phyloP scores from a whole-genome alignment of 257 asterid species.

The Gentiana macrophylla region DNA sequence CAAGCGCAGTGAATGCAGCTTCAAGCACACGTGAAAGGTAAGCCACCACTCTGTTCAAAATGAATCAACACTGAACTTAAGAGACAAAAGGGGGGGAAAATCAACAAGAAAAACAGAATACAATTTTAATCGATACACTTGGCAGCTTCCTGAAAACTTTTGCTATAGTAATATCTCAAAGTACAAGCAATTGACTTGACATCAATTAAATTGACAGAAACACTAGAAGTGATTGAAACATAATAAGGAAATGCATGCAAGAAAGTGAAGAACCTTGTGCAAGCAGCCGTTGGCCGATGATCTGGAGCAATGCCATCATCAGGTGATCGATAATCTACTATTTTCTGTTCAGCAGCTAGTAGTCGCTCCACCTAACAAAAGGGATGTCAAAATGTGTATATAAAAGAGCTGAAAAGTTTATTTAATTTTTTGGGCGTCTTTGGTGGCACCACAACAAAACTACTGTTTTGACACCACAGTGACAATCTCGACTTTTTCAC shows the following conservation, averaged over 20 bases:
- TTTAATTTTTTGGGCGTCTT: no score
- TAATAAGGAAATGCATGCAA: neutral
- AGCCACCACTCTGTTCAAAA: slow-evolving; percentile 68
- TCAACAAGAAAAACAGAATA: neutral
- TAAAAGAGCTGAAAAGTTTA: no score
- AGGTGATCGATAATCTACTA: slow-evolving; percentile 80
- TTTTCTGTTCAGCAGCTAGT: slow-evolving; percentile 90
- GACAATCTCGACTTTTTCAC: no score
- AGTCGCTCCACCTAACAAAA: slow-evolving; percentile 67
- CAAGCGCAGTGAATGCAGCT: slow-evolving; percentile 94
- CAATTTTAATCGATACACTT: neutral
- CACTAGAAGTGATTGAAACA: neutral
- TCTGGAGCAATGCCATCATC: slow-evolving; percentile 93
- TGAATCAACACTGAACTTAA: slow-evolving; percentile 15
- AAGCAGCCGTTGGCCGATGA: slow-evolving; percentile 93
- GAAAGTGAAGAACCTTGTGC: slow-evolving; percentile 53
- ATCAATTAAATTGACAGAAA: neutral
- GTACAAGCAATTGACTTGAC: neutral
- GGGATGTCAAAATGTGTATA: no score
- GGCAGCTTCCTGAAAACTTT: neutral
- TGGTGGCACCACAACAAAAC: no score
- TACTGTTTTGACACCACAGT: no score
- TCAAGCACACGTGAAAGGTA: slow-evolving; percentile 94
- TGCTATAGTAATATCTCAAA: neutral
- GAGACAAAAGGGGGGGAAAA: slow-evolving; percentile 2